Base-by-base conservation (phyloP, 2,329 filamentous ascomycete species). In the Fusarium globosum region DNA sequence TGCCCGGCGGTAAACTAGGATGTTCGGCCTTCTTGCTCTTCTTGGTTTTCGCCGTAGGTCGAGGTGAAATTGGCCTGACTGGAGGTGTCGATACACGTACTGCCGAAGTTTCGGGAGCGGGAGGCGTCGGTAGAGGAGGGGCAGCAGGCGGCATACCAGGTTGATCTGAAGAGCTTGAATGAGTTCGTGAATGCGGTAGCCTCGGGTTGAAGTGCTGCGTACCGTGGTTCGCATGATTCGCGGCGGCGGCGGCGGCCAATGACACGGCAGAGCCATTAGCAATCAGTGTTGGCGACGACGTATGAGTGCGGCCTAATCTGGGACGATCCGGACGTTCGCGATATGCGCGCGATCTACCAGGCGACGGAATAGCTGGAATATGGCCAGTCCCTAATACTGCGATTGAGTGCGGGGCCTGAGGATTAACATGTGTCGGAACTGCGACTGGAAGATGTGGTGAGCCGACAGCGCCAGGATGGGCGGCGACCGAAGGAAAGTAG, bases 311-410 rank as follows among this genome's bases (percentile, higher is more conserved):
- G 46, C 85, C 86, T 63, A 92, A 86, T 71, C 90, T 88, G 14
- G 92, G 91, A 58, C 91, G 85, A 26, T 87, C 85, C 16, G 87
- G 84, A 62, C 90, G 86, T 68, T 89, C 88, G 68, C 88, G 86
- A 69, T 89, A 86, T 55, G 85, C 84, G 66, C 90, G 87, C 33
- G 85, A 80, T 60, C 89, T 85, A 35, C 94, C 94, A 4, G 95
- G 95, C 0, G 95, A 97, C 1, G 95, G 94, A 51, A 98, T 85
- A 26, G 91, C 86, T 12, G 95, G 93, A 12, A 96, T 85, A 78
- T 96, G 93, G 23, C 94, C 95, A 2, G 94, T 95, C 58, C 88
- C 91, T 35, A 98, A 83, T 23, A 97, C 91, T 8, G 94, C 90
- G 77, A 98, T 97, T 12, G 94, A 92, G 69, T 92, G 90, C 33